Conservation (phyloP, 1,284 basidiomycete species). For the Anthracocystis walkeri region DNA sequence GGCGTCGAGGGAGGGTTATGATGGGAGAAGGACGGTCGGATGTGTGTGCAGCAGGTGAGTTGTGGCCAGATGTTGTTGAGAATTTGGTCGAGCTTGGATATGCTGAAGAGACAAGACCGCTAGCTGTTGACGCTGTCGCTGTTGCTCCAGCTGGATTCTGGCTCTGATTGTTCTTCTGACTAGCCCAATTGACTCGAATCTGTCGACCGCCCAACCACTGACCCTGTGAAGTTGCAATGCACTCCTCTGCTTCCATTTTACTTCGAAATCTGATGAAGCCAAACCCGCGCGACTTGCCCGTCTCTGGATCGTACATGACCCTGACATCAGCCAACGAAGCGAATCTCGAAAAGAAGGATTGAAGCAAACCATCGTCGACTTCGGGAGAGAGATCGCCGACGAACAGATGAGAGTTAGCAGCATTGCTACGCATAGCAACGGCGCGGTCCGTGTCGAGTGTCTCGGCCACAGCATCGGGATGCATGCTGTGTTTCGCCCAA, state of each 20-base stretch:
- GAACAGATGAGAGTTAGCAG: slow-evolving; percentile 91
- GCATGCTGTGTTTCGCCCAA: slow-evolving; percentile 62
- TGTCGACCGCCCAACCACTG: slow-evolving; percentile 98
- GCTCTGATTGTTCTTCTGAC: slow-evolving; percentile 86
- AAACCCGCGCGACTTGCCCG: slow-evolving; percentile 94
- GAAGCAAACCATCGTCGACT: slow-evolving; percentile 96
- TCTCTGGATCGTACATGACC: slow-evolving; percentile 99
- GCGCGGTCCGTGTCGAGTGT: neutral
- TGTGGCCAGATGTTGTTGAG: neutral
- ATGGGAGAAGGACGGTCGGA: neutral
- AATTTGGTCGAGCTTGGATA: neutral
- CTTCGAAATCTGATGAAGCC: slow-evolving; percentile 94
- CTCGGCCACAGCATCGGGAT: slow-evolving; percentile 26
- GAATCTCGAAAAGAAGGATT: slow-evolving; percentile 93
- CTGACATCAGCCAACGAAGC: slow-evolving; percentile 94
- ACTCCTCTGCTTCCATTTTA: slow-evolving; percentile 96
- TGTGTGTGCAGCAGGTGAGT: slow-evolving; percentile 18
- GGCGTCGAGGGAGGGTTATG: slow-evolving; percentile 24
- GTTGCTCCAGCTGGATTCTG: slow-evolving; percentile 54
- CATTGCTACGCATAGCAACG: slow-evolving; percentile 76
- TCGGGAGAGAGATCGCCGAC: slow-evolving; percentile 97
- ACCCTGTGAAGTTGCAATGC: slow-evolving; percentile 98
- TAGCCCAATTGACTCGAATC: slow-evolving; percentile 99
- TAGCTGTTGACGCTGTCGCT: neutral
- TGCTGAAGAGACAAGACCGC: neutral